Conservation (phyloP, 75 land plant species). For the Cunninghamia lanceolata region DNA sequence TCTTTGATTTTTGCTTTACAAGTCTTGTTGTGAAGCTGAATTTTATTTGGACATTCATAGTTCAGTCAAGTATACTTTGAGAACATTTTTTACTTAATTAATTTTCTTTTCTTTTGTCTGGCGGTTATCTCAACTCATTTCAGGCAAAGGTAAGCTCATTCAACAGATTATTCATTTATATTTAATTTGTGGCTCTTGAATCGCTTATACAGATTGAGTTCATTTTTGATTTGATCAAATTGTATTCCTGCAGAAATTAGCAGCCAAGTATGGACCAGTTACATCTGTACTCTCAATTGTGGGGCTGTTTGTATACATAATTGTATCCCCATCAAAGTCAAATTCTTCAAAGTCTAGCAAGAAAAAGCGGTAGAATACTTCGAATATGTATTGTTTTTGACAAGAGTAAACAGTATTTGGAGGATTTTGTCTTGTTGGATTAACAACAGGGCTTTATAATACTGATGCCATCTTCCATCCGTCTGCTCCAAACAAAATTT, state of each 20-base stretch:
- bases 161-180: background rate
- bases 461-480: background rate
- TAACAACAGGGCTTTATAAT: background rate
- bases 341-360: slow-evolving; percentile 56
- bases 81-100: background rate
- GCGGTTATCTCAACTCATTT: background rate
- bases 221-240: background rate
- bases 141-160: slow-evolving; percentile 24
- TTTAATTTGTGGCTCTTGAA: slow-evolving; percentile 5
- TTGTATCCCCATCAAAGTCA: slow-evolving; percentile 70
- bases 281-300: slow-evolving; percentile 66
- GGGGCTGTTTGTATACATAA: slow-evolving; percentile 56
- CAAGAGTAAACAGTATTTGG: background rate
- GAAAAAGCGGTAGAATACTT: slow-evolving; percentile 39
- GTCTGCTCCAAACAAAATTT: background rate
- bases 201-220: background rate
- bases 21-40: background rate
- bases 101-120: background rate
- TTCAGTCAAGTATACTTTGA: background rate
- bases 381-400: background rate
- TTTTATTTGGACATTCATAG: background rate
- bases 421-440: background rate
- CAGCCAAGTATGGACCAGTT: slow-evolving; percentile 72
- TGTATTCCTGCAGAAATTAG: slow-evolving; percentile 52
- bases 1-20: background rate